Percentiles rank a stretch among this genome's conserved stretches.
Evolutionary conservation across 1,284 basidiomycete genomes (phyloP).

Genomic region (Microbotryum violaceum): DNA sequence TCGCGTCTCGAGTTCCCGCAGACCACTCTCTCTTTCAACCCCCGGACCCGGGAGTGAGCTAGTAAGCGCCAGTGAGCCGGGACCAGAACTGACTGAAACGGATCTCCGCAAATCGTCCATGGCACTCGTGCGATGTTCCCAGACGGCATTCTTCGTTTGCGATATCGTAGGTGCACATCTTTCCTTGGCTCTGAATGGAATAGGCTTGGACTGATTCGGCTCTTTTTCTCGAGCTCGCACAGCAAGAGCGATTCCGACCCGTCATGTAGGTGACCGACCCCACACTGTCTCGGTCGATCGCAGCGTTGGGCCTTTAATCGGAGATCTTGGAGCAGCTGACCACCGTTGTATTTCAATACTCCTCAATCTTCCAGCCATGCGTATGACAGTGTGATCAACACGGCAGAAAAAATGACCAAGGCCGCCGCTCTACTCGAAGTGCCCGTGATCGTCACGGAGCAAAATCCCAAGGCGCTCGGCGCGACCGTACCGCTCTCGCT

Average conservation of each 20-base stretch:
- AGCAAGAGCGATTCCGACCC: slow-evolving; percentile 34
- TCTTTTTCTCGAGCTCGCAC: background rate
- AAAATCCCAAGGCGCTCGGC: slow-evolving; percentile 72
- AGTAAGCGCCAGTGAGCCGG: too few species aligned
- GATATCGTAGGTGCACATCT: slow-evolving; percentile 45
- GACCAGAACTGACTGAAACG: too few species aligned
- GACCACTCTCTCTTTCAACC: too few species aligned
- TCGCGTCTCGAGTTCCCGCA: too few species aligned
- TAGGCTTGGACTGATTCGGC: background rate
- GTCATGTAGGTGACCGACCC: slow-evolving; percentile 13
- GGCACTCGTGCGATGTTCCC: background rate
- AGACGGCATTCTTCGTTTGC: slow-evolving; percentile 64
- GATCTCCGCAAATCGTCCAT: background rate
- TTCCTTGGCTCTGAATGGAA: fast-evolving
- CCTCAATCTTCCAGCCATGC: slow-evolving; percentile 45
- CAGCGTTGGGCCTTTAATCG: background rate
- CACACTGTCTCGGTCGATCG: background rate
- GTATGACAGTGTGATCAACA: slow-evolving; percentile 61
- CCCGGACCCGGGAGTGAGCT: too few species aligned
- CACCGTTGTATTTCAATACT: slow-evolving; percentile 37
- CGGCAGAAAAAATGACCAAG: slow-evolving; percentile 57
- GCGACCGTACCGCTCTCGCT: slow-evolving; percentile 59
- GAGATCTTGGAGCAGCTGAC: slow-evolving; percentile 48
- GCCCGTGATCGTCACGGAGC: slow-evolving; percentile 70
- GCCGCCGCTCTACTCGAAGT: slow-evolving; percentile 48